phyloP scores from a whole-genome alignment of 108 stramenopile genomes.

The Stephanodiscus triporus region DNA sequence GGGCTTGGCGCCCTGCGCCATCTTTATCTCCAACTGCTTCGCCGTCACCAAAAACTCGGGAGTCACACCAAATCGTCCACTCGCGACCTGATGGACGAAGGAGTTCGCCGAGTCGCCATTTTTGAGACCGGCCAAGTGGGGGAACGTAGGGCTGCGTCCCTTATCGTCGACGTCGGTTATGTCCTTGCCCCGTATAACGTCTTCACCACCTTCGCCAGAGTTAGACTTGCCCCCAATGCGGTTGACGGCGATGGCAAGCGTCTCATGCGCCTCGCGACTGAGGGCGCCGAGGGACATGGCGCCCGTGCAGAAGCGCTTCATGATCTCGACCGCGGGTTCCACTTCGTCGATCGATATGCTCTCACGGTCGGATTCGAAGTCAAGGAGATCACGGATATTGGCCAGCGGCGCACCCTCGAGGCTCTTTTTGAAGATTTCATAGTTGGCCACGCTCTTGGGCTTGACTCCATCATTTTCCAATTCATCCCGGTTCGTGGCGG shows the following conservation, averaged over 20 bases:
- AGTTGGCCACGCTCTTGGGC: constrained; percentile 78
- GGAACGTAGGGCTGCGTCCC: constrained; percentile 82
- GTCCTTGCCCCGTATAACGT: constrained; percentile 68
- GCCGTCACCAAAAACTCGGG: constrained; percentile 92
- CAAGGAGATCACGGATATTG: constrained; percentile 91
- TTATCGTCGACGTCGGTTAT: constrained; percentile 82
- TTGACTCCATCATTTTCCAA: constrained; percentile 80
- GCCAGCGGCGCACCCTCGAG: constrained; percentile 82
- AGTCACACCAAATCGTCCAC: constrained; percentile 95
- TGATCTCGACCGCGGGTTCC: constrained; percentile 86
- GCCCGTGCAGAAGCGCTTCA: constrained; percentile 92
- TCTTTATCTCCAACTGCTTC: constrained; percentile 94
- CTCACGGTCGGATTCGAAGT: constrained; percentile 86
- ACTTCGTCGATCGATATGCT: constrained; percentile 87
- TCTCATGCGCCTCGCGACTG: constrained; percentile 93
- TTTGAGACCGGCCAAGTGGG: constrained; percentile 86
- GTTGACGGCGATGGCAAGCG: constrained; percentile 94
- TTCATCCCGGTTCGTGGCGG: constrained; percentile 78
- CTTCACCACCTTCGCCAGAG: constrained; percentile 96
- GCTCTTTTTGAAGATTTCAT: constrained; percentile 89
- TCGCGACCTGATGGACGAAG: constrained; percentile 92
- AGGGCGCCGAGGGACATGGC: constrained; percentile 96
- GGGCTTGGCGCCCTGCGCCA: constrained; percentile 97
- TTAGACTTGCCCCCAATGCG: constrained; percentile 93
- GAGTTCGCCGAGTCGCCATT: constrained; percentile 92